Evolutionary conservation across 495 filamentous ascomycete genomes (phyloP).

Genomic region (Aspergillus sclerotiicarbonarius): DNA sequence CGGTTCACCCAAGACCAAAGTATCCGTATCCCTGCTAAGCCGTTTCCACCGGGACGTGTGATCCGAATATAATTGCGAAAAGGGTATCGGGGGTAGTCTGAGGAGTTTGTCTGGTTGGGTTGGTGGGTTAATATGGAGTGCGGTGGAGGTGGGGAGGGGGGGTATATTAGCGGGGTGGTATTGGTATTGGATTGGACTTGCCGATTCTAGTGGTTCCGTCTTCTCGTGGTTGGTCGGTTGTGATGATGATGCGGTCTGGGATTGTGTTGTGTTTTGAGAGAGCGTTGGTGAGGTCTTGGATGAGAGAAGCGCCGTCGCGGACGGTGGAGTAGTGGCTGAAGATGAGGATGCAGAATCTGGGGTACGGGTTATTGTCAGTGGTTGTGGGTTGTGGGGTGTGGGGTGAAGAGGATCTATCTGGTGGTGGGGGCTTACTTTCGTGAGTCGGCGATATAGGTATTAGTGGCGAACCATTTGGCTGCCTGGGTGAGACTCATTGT

Average conservation of each 20-base stretch:
- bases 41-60: slow-evolving; percentile 27
- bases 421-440: slow-evolving; percentile 26
- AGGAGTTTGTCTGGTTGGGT: slow-evolving; percentile 24
- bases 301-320: slow-evolving; percentile 33
- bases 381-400: not conserved
- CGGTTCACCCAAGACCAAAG: slow-evolving; percentile 21
- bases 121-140: not conserved
- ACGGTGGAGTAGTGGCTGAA: slow-evolving; percentile 43
- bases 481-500: slow-evolving; percentile 40
- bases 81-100: slow-evolving; percentile 20
- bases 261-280: slow-evolving; percentile 21
- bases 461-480: slow-evolving; percentile 42
- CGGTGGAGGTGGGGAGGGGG: not conserved
- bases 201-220: slow-evolving; percentile 25
- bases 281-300: slow-evolving; percentile 28
- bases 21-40: slow-evolving; percentile 17
- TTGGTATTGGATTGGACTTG: slow-evolving; percentile 10
- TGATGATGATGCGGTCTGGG: slow-evolving; percentile 34
- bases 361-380: not conserved
- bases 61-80: slow-evolving; percentile 23
- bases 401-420: no score
- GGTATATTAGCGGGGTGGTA: no score
- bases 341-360: slow-evolving; percentile 28
- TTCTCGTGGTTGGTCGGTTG: slow-evolving; percentile 31
- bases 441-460: slow-evolving; percentile 2